phyloP scores from a whole-genome alignment of 2,329 filamentous ascomycete genomes.

The Pseudocercospora eumusae region DNA sequence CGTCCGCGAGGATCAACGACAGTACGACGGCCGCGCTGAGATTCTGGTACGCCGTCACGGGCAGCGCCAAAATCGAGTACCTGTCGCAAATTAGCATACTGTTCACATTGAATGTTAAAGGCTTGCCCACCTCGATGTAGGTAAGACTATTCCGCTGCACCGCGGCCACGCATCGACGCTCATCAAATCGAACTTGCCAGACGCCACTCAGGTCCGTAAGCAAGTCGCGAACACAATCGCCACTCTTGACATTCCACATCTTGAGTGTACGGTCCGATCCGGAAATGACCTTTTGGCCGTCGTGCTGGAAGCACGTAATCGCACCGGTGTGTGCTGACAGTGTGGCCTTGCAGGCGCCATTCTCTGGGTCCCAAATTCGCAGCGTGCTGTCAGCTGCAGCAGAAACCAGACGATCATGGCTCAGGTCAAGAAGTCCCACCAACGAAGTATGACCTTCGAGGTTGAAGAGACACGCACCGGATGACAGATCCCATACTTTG shows the following conservation, averaged over 20 bases:
- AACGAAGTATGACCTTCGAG: conserved; percentile 91
- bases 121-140: conserved; percentile 80
- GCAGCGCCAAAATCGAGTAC: conserved; percentile 96
- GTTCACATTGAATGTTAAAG: not conserved
- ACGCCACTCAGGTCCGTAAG: conserved; percentile 93
- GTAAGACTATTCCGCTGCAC: conserved; percentile 91
- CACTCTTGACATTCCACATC: conserved; percentile 95
- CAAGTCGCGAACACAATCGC: conserved; percentile 88
- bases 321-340: conserved; percentile 93
- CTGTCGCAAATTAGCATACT: conserved; percentile 53
- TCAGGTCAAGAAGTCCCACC: conserved; percentile 86
- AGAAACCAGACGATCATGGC: conserved; percentile 86
- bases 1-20: conserved; percentile 48
- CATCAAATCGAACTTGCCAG: conserved; percentile 98
- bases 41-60: conserved; percentile 77
- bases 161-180: conserved; percentile 89
- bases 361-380: conserved; percentile 95
- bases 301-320: conserved; percentile 98
- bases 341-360: conserved; percentile 83
- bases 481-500: conserved; percentile 94
- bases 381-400: conserved; percentile 94
- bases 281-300: conserved; percentile 93
- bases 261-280: conserved; percentile 94
- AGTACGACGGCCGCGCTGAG: conserved; percentile 77
- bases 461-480: conserved; percentile 80